Evolutionary conservation across 805 yeast genomes (phyloP).

Genomic region (Saccharomycopsis lassenensis): DNA sequence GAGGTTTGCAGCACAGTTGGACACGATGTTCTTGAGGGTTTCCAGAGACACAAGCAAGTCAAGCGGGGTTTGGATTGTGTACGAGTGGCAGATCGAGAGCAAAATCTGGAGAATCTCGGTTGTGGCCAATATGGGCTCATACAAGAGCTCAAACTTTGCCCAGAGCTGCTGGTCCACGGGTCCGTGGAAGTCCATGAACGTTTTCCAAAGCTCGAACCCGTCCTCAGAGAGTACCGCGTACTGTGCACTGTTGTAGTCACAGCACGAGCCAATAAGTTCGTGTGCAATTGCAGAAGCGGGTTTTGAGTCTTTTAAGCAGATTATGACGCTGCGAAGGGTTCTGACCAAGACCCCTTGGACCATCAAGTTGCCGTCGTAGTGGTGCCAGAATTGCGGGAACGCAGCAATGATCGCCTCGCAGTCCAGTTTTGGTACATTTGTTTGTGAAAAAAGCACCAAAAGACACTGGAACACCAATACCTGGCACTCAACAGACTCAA

Average conservation of each 20-base stretch:
- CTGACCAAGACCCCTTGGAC: conserved; percentile 44
- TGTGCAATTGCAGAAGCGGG: conserved; percentile 44
- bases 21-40: conserved; percentile 30
- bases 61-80: conserved; percentile 38
- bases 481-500: no score
- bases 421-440: neutral
- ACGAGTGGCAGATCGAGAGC: conserved; percentile 51
- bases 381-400: neutral
- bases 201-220: conserved; percentile 78
- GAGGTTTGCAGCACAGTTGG: conserved; percentile 42
- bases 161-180: conserved; percentile 25
- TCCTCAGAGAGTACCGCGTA: conserved; percentile 65
- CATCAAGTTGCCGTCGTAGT: conserved; percentile 26
- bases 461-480: neutral
- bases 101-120: conserved; percentile 66
- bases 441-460: neutral
- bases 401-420: neutral
- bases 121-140: conserved; percentile 50
- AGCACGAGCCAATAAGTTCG: conserved; percentile 51
- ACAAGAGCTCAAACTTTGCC: conserved; percentile 38
- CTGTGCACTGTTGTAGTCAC: conserved; percentile 48
- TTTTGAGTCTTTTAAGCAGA: conserved; percentile 40
- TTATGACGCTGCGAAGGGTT: conserved; percentile 43
- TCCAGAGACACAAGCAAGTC: conserved; percentile 27
- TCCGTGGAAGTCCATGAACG: conserved; percentile 42